Evolutionary conservation across 2,329 filamentous ascomycete genomes (phyloP).

Genomic region (Aspergillus neoniger): DNA sequence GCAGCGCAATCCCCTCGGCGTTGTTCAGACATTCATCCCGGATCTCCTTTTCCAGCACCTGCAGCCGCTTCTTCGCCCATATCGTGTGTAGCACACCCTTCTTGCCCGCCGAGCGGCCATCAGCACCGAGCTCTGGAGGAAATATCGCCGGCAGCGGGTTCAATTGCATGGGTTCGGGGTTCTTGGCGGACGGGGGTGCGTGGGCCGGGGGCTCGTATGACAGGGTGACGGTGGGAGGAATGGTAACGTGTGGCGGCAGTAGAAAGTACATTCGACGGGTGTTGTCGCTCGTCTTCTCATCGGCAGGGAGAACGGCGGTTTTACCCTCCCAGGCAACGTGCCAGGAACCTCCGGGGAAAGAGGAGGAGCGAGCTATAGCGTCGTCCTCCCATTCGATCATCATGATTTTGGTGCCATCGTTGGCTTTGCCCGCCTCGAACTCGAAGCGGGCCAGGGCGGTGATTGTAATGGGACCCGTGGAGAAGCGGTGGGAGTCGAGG

Average conservation of each 20-base stretch:
- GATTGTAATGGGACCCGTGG: conserved; percentile 38
- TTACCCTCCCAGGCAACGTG: conserved; percentile 83
- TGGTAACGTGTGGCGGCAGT: conserved; percentile 68
- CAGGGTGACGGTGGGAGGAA: conserved; percentile 73
- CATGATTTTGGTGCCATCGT: conserved; percentile 84
- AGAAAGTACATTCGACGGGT: conserved; percentile 75
- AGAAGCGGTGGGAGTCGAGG: conserved; percentile 34
- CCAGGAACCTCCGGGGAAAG: conserved; percentile 59
- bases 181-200: conserved; percentile 17
- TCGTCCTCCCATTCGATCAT: conserved; percentile 89
- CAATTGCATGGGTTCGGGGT: conserved; percentile 55
- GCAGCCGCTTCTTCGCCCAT: conserved; percentile 82
- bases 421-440: conserved; percentile 74
- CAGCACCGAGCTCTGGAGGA: conserved; percentile 70
- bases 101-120: conserved; percentile 66
- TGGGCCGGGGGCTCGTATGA: conserved; percentile 48
- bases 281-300: conserved; percentile 57
- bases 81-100: conserved; percentile 85
- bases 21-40: conserved; percentile 71
- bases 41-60: conserved; percentile 75
- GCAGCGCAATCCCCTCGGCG: conserved; percentile 76
- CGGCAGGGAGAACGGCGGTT: conserved; percentile 66
- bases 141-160: conserved; percentile 88
- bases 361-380: conserved; percentile 49
- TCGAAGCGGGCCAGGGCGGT: conserved; percentile 81